A percentile compares a stretch with the other conserved stretches of the same genome.
Evolutionary conservation across 768 basidiomycete species (phyloP).

Genomic region (Mycena haematopus): DNA sequence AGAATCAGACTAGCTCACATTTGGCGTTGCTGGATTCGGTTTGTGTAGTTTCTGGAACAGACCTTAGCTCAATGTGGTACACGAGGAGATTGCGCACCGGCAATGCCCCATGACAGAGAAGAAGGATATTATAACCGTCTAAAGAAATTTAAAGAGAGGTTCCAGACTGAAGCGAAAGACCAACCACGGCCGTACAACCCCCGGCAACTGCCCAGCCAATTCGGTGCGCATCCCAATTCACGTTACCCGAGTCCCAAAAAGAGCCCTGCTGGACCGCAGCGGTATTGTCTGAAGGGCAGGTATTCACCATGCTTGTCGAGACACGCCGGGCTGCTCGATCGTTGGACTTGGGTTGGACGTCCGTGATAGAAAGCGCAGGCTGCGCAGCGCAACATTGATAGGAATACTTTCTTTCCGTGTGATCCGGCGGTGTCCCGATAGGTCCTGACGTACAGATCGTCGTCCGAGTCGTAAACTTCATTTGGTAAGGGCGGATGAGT

Average conservation of each 20-base stretch:
- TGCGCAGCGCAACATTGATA: not conserved
- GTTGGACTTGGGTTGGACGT: no score
- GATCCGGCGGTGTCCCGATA: slow-evolving; percentile 3
- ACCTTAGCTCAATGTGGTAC: not conserved
- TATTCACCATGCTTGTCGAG: not conserved
- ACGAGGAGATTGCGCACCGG: slow-evolving; percentile 50
- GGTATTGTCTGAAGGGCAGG: slow-evolving; percentile 63
- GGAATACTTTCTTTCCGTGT: no score
- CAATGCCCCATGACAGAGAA: slow-evolving; percentile 66
- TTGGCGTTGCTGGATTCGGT: slow-evolving; percentile 78
- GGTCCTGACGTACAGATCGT: no score
- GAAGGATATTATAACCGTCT: slow-evolving; percentile 69
- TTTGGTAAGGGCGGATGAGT: no score
- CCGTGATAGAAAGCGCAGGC: no score
- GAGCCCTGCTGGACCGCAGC: slow-evolving; percentile 55
- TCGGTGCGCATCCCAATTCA: slow-evolving; percentile 60
- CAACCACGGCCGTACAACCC: slow-evolving; percentile 54
- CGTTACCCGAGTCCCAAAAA: slow-evolving; percentile 56
- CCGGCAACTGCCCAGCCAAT: slow-evolving; percentile 70
- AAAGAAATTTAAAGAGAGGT: no score
- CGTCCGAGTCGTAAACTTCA: no score
- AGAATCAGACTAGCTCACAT: slow-evolving; percentile 54
- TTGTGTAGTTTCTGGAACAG: slow-evolving; percentile 70
- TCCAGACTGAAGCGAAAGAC: slow-evolving; percentile 31
- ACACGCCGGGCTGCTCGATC: no score